Evolutionary conservation across 108 stramenopile species (phyloP).

Genomic region (Cyclotella kingstonii): DNA sequence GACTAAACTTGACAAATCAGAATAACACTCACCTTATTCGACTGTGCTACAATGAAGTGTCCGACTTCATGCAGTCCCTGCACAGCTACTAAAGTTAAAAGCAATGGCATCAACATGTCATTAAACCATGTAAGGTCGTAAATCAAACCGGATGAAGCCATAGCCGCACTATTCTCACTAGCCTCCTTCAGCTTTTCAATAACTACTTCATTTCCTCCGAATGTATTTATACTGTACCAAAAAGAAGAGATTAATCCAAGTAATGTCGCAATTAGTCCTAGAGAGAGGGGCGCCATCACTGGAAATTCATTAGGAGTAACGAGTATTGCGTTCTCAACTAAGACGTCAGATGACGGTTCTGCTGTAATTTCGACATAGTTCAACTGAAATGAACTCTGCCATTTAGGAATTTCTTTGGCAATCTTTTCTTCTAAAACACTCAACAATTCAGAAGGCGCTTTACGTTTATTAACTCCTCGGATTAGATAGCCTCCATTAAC

Average conservation of each 20-base stretch:
- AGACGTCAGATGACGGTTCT: conserved; percentile 17
- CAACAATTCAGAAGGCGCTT: conserved; percentile 32
- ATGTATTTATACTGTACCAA: conserved; percentile 47
- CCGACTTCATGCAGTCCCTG: conserved; percentile 57
- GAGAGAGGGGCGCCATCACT: conserved; percentile 11
- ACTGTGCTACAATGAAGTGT: conserved; percentile 53
- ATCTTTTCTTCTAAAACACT: conserved; percentile 39
- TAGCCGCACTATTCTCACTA: conserved; percentile 8
- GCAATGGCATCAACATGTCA: conserved; percentile 46
- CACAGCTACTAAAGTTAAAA: conserved; percentile 39
- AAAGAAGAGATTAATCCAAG: conserved; percentile 35
- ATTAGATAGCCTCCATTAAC: conserved; percentile 59
- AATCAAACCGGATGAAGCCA: conserved; percentile 17
- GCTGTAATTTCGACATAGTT: conserved; percentile 41
- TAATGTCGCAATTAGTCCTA: conserved; percentile 17
- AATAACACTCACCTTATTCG: conserved; percentile 32
- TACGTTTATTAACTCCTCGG: conserved; percentile 42
- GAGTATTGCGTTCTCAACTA: conserved; percentile 37
- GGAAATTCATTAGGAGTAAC: conserved; percentile 49
- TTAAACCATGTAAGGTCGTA: conserved; percentile 58
- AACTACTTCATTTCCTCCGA: conserved; percentile 43
- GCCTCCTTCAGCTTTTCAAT: conserved; percentile 43
- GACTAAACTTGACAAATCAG: neutral
- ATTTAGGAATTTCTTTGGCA: conserved; percentile 24
- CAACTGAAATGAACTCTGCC: conserved; percentile 37